Evolutionary conservation across 768 basidiomycete genomes (phyloP).

Genomic region (Leccinum olivaceopallidum): DNA sequence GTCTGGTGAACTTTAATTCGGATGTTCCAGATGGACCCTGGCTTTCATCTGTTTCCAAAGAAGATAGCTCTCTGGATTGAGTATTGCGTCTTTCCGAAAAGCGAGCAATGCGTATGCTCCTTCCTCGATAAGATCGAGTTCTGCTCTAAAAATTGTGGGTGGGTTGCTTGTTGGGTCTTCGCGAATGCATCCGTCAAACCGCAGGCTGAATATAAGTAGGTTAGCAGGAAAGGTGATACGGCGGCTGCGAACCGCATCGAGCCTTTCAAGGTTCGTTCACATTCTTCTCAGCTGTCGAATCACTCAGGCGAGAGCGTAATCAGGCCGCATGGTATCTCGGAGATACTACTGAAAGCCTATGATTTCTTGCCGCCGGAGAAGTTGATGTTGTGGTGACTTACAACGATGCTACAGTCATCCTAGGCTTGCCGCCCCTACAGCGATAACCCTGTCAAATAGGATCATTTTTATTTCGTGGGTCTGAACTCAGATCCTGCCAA

Average conservation of each 20-base stretch:
- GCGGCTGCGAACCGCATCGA: slow-evolving; percentile 15
- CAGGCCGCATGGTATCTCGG: slow-evolving; percentile 60
- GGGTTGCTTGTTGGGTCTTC: slow-evolving; percentile 9
- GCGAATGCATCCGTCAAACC: slow-evolving; percentile 15
- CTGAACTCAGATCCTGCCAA: slow-evolving; percentile 48
- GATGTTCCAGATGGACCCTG: not conserved
- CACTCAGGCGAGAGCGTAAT: not conserved
- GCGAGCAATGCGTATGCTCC: not conserved
- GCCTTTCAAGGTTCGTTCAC: slow-evolving; percentile 31
- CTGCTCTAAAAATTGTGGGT: slow-evolving; percentile 1
- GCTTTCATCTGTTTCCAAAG: not conserved
- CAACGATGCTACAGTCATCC: slow-evolving; percentile 43
- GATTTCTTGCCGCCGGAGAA: slow-evolving; percentile 39
- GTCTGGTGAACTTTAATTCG: not conserved
- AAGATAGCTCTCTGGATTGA: not conserved
- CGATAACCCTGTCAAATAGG: slow-evolving; percentile 22
- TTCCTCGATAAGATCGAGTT: slow-evolving; percentile 2
- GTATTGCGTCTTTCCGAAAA: slow-evolving; percentile 2
- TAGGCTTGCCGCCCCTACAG: too few relatives aligned
- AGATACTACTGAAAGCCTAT: slow-evolving; percentile 54
- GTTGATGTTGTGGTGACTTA: slow-evolving; percentile 56
- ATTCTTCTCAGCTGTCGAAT: slow-evolving; percentile 23
- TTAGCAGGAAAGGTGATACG: slow-evolving; percentile 27
- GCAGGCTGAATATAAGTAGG: slow-evolving; percentile 40
- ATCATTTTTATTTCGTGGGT: slow-evolving; percentile 54